Evolutionary conservation across 352 stramenopile species (phyloP).

Genomic region (Globisporangium irregulare): DNA sequence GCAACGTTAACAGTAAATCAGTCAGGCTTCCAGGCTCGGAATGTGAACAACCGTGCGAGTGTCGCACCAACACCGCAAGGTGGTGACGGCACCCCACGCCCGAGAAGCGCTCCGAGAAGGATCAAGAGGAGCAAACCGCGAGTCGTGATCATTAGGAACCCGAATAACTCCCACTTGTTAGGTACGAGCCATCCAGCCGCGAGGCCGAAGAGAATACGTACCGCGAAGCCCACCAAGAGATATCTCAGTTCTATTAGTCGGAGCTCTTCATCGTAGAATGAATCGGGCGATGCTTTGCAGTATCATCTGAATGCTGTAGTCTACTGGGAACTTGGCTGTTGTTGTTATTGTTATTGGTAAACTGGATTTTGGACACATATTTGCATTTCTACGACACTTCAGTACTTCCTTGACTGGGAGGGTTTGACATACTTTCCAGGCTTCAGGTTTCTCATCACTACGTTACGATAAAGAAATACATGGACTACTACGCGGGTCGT

Average conservation of each 20-base stretch:
- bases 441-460: not conserved
- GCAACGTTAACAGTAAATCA: constrained; percentile 14
- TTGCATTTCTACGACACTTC: not conserved
- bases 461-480: not conserved
- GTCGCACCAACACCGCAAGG: constrained; percentile 2
- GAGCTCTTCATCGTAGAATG: not conserved
- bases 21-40: too few relatives aligned
- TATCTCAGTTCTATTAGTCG: not conserved
- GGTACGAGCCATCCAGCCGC: constrained; percentile 17
- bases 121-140: not conserved
- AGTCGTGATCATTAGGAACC: constrained; percentile 37
- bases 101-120: not conserved
- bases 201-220: not conserved
- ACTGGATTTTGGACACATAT: not conserved
- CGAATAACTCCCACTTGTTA: constrained; percentile 29
- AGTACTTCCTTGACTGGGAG: not conserved
- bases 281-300: too few relatives aligned
- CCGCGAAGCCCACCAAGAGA: not conserved
- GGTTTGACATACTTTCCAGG: not conserved
- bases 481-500: not conserved
- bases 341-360: not conserved
- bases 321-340: not conserved
- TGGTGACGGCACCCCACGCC: too few relatives aligned
- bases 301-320: not conserved
- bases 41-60: not conserved